Conservation (phyloP, 1,284 basidiomycete species). For the Microbotryum silenes-acaulis region DNA sequence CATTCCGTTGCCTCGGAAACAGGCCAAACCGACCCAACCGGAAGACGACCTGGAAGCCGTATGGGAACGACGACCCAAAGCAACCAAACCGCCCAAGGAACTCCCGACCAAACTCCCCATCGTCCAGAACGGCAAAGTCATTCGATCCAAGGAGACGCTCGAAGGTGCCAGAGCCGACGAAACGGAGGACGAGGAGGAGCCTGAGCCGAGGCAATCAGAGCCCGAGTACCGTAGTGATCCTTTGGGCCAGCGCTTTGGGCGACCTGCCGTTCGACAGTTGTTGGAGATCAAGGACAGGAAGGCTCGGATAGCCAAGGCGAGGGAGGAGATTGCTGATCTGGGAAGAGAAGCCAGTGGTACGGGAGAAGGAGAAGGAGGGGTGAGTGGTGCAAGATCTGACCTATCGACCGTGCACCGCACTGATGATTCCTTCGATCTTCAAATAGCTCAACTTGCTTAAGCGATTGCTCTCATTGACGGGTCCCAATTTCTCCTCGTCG, state of each 20-base stretch:
- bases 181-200: constrained; percentile 11
- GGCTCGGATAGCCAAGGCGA: constrained; percentile 44
- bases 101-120: constrained; percentile 27
- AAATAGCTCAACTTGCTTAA: constrained; percentile 70
- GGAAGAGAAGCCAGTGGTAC: constrained; percentile 34
- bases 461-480: constrained; percentile 75
- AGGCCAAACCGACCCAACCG: constrained; percentile 6
- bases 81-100: constrained; percentile 15
- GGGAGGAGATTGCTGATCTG: constrained; percentile 61
- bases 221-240: constrained; percentile 32
- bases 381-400: constrained; percentile 36
- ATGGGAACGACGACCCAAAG: constrained; percentile 23
- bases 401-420: constrained; percentile 18
- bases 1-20: constrained; percentile 19
- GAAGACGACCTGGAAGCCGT: constrained; percentile 33
- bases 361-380: constrained; percentile 32
- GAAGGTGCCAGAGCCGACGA: constrained; percentile 32
- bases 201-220: constrained; percentile 4
- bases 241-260: constrained; percentile 34
- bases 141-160: constrained; percentile 17
- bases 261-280: constrained; percentile 66
- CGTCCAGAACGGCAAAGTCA: constrained; percentile 25
- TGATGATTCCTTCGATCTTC: constrained; percentile 17
- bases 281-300: constrained; percentile 76
- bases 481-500: constrained; percentile 59